These are phyloP conservation scores for Magnusiomyces suaveolens DNA, from an alignment of 1,139 yeast species.

Conservation along the genomic window DNA sequence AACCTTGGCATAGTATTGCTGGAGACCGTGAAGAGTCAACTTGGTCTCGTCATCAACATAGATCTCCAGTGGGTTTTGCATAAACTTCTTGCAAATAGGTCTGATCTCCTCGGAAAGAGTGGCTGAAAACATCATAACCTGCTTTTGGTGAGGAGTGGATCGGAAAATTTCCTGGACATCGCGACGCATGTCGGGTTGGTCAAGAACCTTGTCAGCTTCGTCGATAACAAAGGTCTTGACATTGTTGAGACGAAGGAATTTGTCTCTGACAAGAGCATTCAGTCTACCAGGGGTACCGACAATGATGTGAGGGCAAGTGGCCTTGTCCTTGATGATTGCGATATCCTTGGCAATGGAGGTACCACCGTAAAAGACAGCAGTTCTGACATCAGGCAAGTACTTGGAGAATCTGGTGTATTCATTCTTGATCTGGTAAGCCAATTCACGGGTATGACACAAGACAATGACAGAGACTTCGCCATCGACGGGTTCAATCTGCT, in stretches of 20 bases:
- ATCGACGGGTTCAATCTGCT: conserved; percentile 94
- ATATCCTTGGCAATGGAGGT: conserved; percentile 78
- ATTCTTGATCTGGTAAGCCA: conserved; percentile 96
- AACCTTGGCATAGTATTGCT: conserved; percentile 87
- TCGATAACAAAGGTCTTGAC: conserved; percentile 93
- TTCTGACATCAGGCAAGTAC: conserved; percentile 95
- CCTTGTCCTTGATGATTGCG: conserved; percentile 82
- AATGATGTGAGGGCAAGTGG: conserved; percentile 90
- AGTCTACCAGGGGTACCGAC: conserved; percentile 99
- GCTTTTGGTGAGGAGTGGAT: conserved; percentile 96
- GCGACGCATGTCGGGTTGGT: conserved; percentile 81
- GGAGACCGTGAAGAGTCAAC: conserved; percentile 94
- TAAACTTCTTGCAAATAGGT: conserved; percentile 94
- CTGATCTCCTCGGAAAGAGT: conserved; percentile 90
- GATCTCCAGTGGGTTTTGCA: conserved; percentile 96
- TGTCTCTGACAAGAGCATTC: conserved; percentile 87
- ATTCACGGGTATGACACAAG: conserved; percentile 95
- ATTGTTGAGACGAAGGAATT: conserved; percentile 74
- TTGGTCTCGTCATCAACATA: conserved; percentile 97
- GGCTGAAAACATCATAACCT: conserved; percentile 99
- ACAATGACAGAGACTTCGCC: conserved; percentile 94
- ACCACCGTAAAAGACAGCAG: conserved; percentile 97
- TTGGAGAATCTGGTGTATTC: conserved; percentile 97
- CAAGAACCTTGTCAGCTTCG: conserved; percentile 97
- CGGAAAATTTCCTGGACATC: conserved; percentile 98